Evolutionary conservation across 306 rosid genomes (phyloP).

Genomic region (Vicia villosa): DNA sequence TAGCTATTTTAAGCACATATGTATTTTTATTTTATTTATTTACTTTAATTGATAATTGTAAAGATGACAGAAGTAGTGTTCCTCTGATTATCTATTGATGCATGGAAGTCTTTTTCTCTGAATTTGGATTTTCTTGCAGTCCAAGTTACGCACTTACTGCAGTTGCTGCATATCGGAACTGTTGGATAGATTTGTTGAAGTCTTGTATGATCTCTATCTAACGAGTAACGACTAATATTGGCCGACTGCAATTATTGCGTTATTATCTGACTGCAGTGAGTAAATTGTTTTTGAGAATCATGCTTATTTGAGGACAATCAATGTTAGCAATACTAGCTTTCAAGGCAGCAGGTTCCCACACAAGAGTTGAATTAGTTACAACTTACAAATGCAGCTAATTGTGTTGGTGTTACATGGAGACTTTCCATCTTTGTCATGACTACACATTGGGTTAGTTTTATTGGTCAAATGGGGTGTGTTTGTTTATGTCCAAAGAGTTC

Average conservation of each 20-base stretch:
- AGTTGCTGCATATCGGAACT: not conserved
- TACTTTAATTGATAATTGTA: conserved; percentile 50
- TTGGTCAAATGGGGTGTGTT: no score
- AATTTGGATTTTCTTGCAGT: not conserved
- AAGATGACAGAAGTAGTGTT: conserved; percentile 43
- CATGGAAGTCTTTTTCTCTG: conserved; percentile 25
- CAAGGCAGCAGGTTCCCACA: no score
- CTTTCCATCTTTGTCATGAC: no score
- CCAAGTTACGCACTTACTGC: not conserved
- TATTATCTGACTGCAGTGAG: not conserved
- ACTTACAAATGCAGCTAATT: no score
- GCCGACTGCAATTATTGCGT: not conserved
- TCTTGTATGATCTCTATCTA: conserved; percentile 8
- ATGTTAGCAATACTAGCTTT: no score
- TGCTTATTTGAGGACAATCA: not conserved
- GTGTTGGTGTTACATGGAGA: no score
- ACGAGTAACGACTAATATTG: not conserved
- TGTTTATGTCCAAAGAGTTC: no score
- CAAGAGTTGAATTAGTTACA: no score
- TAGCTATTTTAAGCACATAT: conserved; percentile 51
- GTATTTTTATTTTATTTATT: conserved; percentile 38
- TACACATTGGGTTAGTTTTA: no score
- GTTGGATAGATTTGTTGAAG: no score
- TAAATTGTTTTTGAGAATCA: not conserved
- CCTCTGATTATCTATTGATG: conserved; percentile 43